Evolutionary conservation across 352 stramenopile species (phyloP), one percentile per base, ranked within the genome.

Genomic region (Phytophthora vignae): DNA sequence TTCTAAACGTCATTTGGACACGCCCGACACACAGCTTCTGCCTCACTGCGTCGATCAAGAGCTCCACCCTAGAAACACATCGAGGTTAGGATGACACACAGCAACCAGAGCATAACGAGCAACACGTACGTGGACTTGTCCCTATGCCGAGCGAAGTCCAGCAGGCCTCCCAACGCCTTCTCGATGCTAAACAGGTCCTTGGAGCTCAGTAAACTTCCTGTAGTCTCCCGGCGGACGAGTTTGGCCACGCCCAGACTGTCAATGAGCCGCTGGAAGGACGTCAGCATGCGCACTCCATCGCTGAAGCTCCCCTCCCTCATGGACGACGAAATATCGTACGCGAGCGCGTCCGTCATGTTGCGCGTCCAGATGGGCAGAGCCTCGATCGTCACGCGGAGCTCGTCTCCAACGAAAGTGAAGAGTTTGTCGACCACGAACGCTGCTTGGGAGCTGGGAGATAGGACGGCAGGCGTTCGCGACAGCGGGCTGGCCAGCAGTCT

Each of bases 21-120:
- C 87, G 85, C 46, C 83, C 67, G 25, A 95, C 84, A 10, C 85
- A 85, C 4, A 94, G 44, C 36, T 94, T 96, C 19, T 94, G 85
- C 19, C 80, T 74, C 1, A 96, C 76, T 0, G 85, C 77, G 14
- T 94, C 85, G 22, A 96, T 88, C 7, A 95, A 48, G 17, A 90
- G 54, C 56, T 95, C 88, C 22, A 76, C 81, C 1, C 79, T 89
- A 14, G 38, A 48, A 33, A 54, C n/a, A 54, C n/a, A 10, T 15
- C 19, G 8, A 19, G 8, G 19, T 54, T 17, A 54, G 48, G 14
- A 17, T 8, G 14, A 49, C 10, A 49, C 42, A 49, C 5, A 49
- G 6, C 42, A 49, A 49, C 14, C 4, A 49, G 3, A 22, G 10
- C 44, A 27, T 22, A 8, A 52, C 19, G 14, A 55, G 49, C 9